A percentile compares a stretch with the other conserved stretches of the same genome.
phyloP scores from a whole-genome alignment of 805 yeast species.

The Sugiyamaella lignohabitans region DNA sequence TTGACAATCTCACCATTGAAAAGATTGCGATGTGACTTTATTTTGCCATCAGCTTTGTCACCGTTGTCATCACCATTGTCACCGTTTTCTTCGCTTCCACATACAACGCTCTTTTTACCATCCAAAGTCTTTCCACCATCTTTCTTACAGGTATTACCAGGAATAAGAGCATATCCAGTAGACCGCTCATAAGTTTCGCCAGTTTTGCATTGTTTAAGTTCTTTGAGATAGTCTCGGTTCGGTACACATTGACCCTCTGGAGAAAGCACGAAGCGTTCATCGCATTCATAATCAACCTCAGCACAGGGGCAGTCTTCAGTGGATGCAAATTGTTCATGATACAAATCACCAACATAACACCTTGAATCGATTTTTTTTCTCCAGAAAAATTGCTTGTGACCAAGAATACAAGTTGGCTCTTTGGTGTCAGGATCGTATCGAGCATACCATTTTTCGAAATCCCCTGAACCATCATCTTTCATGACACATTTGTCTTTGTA shows the following conservation, averaged over 20 bases:
- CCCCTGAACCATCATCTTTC: constrained; percentile 39
- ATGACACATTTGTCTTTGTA: constrained; percentile 23
- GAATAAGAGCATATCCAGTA: constrained; percentile 38
- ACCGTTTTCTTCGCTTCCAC: constrained; percentile 17
- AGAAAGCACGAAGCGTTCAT: constrained; percentile 22
- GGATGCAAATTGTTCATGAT: constrained; percentile 34
- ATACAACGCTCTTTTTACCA: constrained; percentile 27
- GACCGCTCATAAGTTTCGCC: constrained; percentile 30
- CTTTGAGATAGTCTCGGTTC: constrained; percentile 27
- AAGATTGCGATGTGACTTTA: constrained; percentile 32
- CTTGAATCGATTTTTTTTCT: constrained; percentile 60
- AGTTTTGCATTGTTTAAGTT: constrained; percentile 23
- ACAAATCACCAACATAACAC: constrained; percentile 48
- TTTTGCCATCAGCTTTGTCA: constrained; percentile 30
- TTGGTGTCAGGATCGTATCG: constrained; percentile 30
- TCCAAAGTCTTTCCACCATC: constrained; percentile 26
- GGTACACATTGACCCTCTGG: constrained; percentile 44
- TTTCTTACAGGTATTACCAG: constrained; percentile 41
- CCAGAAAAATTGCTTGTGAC: constrained; percentile 54
- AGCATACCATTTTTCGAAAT: constrained; percentile 62
- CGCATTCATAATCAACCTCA: constrained; percentile 65
- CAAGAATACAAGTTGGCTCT: constrained; percentile 52
- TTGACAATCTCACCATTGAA: constrained; percentile 45
- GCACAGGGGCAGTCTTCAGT: constrained; percentile 61
- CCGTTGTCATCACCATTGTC: constrained; percentile 34